Base-by-base conservation (phyloP, 1,284 basidiomycete species). In the Ceratobasidium sp. region DNA sequence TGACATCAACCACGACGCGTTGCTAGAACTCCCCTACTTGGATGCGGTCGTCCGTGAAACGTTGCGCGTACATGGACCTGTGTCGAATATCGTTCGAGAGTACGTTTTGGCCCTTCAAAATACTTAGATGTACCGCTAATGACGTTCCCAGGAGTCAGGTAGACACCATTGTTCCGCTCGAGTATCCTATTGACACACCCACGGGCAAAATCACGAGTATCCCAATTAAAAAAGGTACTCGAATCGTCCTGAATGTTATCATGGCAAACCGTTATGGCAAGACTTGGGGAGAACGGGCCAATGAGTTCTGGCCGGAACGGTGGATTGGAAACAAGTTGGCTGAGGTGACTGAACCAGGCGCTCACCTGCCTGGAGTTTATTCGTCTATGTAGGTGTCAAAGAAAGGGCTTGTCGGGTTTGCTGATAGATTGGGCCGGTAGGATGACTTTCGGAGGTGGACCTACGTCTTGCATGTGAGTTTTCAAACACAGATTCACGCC, bases 71-170 rank as follows among this genome's bases (percentile, higher is more conserved):
- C 88, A 89, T 81, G 84, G 90, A 9, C 92, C 92, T 0, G 90
- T 92, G 5, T 87, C 90, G 4, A 86, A 84, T 65, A 92, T 91
- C 8, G 89, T 91, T 84, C 88, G 92, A 19, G 86, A 89, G 69
- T 71, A 62, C 44, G 37, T 59, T 49, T 46, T 15, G 19, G 25
- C 9, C 22, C 51, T 6, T 17, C 15, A 25, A 19, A 13, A 32
- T 69, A 17, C 46, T 37, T 22, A 19, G 52, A 11, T 17, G 37
- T 49, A 37, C 15, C 15, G 40, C 22, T 49, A 13, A 65, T 43
- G 32, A 59, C 29, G 17, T 49, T 59, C 59, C 9, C 29, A 73
- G 70, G 19, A 61, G 70, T 15, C 44, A 52, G 44, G 59, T 34
- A 25, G 70, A 73, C 22, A 73, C 49, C 19, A 37, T 64, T n/a